phyloP scores from a whole-genome alignment of 1,139 yeast species.

The Candida sp. region DNA sequence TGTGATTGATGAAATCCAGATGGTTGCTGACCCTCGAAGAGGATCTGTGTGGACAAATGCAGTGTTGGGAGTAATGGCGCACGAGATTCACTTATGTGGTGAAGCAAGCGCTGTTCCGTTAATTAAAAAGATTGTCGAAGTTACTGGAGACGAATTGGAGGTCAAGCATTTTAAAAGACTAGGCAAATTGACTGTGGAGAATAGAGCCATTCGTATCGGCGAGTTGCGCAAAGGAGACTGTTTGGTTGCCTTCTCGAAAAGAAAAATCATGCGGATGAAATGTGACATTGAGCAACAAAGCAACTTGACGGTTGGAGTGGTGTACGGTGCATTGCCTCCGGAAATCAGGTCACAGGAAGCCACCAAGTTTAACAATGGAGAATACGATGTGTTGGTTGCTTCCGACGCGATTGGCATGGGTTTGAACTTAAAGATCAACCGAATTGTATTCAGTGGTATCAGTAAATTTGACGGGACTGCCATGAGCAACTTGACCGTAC shows the following conservation, averaged over 20 bases:
- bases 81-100: conserved; percentile 92
- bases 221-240: conserved; percentile 78
- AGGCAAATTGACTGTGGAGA: conserved; percentile 68
- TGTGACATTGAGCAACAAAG: conserved; percentile 66
- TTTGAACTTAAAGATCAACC: conserved; percentile 77
- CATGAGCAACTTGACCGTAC: conserved; percentile 52
- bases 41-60: conserved; percentile 99
- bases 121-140: conserved; percentile 56
- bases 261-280: conserved; percentile 67
- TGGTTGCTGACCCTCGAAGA: conserved; percentile 79
- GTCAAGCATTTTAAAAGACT: conserved; percentile 74
- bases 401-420: conserved; percentile 99
- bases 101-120: conserved; percentile 82
- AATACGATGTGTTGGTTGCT: conserved; percentile 82
- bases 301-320: conserved; percentile 77
- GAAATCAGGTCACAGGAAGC: conserved; percentile 93
- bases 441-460: conserved; percentile 75
- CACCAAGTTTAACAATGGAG: conserved; percentile 70
- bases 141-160: conserved; percentile 81
- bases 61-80: conserved; percentile 83
- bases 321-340: conserved; percentile 96
- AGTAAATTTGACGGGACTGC: conserved; percentile 73
- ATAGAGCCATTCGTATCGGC: conserved; percentile 30
- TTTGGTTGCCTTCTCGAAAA: conserved; percentile 84
- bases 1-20: conserved; percentile 95